Evolutionary conservation across 768 basidiomycete species (phyloP).

Genomic region (Xanthoconium purpureum): DNA sequence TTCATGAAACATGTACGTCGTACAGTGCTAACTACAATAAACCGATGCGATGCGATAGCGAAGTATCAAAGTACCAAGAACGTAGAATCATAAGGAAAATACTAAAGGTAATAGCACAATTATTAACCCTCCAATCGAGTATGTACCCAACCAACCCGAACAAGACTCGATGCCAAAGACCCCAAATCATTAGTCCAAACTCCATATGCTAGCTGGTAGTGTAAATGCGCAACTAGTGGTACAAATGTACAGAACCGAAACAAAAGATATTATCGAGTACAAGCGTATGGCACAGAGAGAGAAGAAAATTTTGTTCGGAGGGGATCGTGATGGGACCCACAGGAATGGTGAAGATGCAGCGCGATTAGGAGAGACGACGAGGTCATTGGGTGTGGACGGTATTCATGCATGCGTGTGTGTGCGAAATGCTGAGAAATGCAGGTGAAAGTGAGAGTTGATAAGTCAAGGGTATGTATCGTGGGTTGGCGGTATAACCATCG

Average conservation of each 20-base stretch:
- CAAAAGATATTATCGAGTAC: conserved; percentile 32
- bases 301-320: conserved; percentile 19
- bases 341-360: conserved; percentile 22
- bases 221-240: conserved; percentile 35
- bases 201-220: conserved; percentile 33
- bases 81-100: conserved; percentile 27
- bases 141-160: conserved; percentile 27
- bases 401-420: conserved; percentile 26
- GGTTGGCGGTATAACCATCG: conserved; percentile 32
- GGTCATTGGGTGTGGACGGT: conserved; percentile 29
- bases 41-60: conserved; percentile 29
- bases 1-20: conserved; percentile 13
- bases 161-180: conserved; percentile 29
- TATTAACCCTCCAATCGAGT: conserved; percentile 31
- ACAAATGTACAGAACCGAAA: conserved; percentile 32
- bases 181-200: conserved; percentile 33
- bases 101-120: conserved; percentile 24
- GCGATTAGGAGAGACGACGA: conserved; percentile 32
- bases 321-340: conserved; percentile 16
- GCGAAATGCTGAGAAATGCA: conserved; percentile 24
- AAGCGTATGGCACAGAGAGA: conserved; percentile 32
- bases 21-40: conserved; percentile 33
- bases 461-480: conserved; percentile 37
- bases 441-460: conserved; percentile 22
- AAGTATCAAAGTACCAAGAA: conserved; percentile 30